phyloP scores from a whole-genome alignment of 176 grass and related monocot species.

The Alloteropsis semialata region DNA sequence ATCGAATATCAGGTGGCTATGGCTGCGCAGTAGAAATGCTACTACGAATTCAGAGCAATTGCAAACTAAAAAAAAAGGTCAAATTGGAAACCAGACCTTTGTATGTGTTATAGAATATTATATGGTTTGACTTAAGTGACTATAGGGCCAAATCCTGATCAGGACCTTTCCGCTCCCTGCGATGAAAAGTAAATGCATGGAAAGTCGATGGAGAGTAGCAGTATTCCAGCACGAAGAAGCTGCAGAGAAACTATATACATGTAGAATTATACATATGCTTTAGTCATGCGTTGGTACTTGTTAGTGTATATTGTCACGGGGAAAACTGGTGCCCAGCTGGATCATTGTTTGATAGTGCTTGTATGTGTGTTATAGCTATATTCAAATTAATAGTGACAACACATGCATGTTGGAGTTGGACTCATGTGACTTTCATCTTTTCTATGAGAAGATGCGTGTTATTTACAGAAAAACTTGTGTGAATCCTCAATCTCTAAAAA shows the following conservation, averaged over 20 bases:
- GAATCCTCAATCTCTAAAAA: not conserved
- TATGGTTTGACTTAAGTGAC: conserved; percentile 3
- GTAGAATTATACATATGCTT: not conserved
- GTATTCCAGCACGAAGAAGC: conserved; percentile 11
- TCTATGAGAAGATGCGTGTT: not conserved
- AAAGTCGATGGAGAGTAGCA: conserved; percentile 24
- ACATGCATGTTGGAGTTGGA: not conserved
- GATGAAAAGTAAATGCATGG: conserved; percentile 8
- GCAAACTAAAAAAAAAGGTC: not conserved
- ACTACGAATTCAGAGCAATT: too few relatives aligned
- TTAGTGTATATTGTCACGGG: not conserved
- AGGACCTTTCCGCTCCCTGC: not conserved
- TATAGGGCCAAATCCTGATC: not conserved
- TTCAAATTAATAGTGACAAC: not conserved
- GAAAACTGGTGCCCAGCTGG: not conserved
- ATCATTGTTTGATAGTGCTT: not conserved
- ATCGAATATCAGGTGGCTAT: not conserved
- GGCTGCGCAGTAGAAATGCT: not conserved
- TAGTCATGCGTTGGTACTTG: not conserved
- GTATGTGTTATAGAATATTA: not conserved
- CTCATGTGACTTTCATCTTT: not conserved
- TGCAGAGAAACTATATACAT: conserved; percentile 28
- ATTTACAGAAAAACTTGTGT: not conserved
- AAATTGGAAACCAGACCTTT: not conserved
- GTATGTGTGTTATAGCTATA: not conserved